Conservation (phyloP, 192 early-diverging fungal species). For the Paraglomus brasilianum region DNA sequence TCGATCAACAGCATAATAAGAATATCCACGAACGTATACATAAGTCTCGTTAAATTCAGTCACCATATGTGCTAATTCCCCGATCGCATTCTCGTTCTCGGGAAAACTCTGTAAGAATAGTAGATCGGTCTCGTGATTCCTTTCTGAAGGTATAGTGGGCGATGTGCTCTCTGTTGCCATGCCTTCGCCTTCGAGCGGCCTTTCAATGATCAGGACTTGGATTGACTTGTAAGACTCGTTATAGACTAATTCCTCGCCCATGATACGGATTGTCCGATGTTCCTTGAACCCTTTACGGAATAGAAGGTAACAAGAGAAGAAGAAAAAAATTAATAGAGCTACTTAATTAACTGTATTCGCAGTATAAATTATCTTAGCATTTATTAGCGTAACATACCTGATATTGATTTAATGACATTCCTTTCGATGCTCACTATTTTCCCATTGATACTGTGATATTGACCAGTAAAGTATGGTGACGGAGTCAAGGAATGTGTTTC, state of each 20-base stretch:
- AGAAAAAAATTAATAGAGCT: not conserved
- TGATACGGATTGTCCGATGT: constrained; percentile 43
- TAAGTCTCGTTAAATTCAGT: constrained; percentile 52
- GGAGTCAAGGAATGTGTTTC: constrained; percentile 52
- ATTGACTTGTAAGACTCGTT: constrained; percentile 43
- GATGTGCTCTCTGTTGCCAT: constrained; percentile 27
- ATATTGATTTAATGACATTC: constrained; percentile 43
- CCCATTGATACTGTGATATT: constrained; percentile 46
- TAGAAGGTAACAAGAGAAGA: not conserved
- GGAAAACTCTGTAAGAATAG: not conserved
- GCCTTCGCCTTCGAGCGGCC: constrained; percentile 50
- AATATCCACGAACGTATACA: constrained; percentile 55
- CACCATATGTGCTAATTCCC: constrained; percentile 41
- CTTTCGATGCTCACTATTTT: constrained; percentile 51
- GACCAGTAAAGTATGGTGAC: constrained; percentile 56
- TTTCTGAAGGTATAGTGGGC: not conserved
- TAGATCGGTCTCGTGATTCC: not conserved
- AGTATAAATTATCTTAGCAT: not conserved
- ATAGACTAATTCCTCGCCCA: constrained; percentile 52
- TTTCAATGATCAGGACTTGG: constrained; percentile 44
- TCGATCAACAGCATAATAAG: constrained; percentile 47
- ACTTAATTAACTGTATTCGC: constrained; percentile 17
- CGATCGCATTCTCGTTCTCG: not conserved
- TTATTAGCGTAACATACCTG: constrained; percentile 36
- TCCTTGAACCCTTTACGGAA: constrained; percentile 43